A percentile compares a stretch with the other conserved stretches of the same genome.
phyloP scores from a whole-genome alignment of 192 early-diverging fungal genomes.

The Linderina pennispora region DNA sequence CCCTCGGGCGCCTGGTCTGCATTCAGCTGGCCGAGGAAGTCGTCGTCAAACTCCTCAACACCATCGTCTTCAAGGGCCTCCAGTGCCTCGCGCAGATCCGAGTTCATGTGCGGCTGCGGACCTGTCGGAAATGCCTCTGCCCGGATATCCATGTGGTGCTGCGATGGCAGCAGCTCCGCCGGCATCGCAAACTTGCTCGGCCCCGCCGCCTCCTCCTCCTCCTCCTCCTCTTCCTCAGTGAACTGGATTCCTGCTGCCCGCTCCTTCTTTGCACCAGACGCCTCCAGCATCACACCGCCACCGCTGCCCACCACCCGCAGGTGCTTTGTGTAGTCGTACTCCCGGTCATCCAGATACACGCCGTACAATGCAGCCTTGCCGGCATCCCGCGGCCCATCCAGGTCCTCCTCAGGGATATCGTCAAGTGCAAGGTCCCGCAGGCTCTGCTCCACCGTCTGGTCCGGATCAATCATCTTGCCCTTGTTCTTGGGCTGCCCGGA shows the following conservation, averaged over 20 bases:
- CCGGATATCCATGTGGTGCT: slow-evolving; percentile 65
- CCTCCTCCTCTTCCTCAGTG: slow-evolving; percentile 21
- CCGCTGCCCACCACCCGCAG: slow-evolving; percentile 75
- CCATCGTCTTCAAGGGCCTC: slow-evolving; percentile 91
- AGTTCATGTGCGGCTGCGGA: slow-evolving; percentile 72
- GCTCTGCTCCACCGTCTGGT: slow-evolving; percentile 20
- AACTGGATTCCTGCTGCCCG: slow-evolving; percentile 49
- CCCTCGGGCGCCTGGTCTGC: slow-evolving; percentile 60
- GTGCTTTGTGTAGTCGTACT: slow-evolving; percentile 95
- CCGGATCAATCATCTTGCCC: slow-evolving; percentile 20
- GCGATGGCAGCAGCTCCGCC: slow-evolving; percentile 66
- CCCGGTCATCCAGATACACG: slow-evolving; percentile 82
- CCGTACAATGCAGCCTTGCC: slow-evolving; percentile 84
- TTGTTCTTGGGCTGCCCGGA: not conserved
- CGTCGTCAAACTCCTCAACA: slow-evolving; percentile 73
- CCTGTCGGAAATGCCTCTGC: slow-evolving; percentile 55
- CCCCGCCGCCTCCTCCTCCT: slow-evolving; percentile 11
- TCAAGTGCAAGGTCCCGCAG: slow-evolving; percentile 12
- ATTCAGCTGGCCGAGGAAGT: slow-evolving; percentile 77
- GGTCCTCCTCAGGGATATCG: slow-evolving; percentile 13
- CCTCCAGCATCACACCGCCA: slow-evolving; percentile 74
- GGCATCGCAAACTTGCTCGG: slow-evolving; percentile 57
- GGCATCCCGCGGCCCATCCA: slow-evolving; percentile 32
- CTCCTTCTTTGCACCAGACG: slow-evolving; percentile 24
- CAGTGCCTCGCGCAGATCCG: slow-evolving; percentile 76